A percentile compares a stretch with the other conserved stretches of the same genome.
These are phyloP conservation scores for Arthroderma sp. DNA, from an alignment of 2,329 filamentous ascomycete genomes.

Conservation along the genomic window DNA sequence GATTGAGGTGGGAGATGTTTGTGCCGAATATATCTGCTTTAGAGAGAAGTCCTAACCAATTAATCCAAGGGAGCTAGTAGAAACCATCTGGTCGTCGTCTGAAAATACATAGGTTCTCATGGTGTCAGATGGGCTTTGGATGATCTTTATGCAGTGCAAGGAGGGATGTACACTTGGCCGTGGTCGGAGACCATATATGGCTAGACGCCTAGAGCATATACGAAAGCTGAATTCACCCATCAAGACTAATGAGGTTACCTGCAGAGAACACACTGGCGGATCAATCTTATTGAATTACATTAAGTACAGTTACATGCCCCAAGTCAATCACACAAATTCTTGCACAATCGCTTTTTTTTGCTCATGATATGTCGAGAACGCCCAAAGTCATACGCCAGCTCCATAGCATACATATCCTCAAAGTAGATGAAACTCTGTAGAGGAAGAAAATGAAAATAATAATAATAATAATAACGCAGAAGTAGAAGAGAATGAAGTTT, in stretches of 20 bases:
- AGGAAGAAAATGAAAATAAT: conserved; percentile 13
- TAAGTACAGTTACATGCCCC: not conserved
- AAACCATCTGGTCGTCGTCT: no score
- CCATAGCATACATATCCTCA: conserved; percentile 1
- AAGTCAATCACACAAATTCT: not conserved
- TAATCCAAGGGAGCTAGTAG: no score
- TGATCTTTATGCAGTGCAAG: no score
- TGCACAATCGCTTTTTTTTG: not conserved
- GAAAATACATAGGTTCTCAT: no score
- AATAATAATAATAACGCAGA: conserved; percentile 8
- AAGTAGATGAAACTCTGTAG: conserved; percentile 5
- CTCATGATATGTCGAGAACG: not conserved
- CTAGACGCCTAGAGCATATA: not conserved
- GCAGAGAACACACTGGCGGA: not conserved
- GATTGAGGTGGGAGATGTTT: not conserved
- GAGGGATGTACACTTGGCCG: not conserved
- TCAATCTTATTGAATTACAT: not conserved
- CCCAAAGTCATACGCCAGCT: conserved; percentile 1
- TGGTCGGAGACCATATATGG: not conserved
- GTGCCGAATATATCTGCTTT: not conserved
- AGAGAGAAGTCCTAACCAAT: no score
- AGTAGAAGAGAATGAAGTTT: not conserved
- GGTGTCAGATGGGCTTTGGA: no score
- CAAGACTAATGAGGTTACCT: not conserved
- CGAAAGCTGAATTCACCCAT: not conserved